Conservation (phyloP, 2,329 filamentous ascomycete species). For the Monilinia vaccinii-corymbosi region DNA sequence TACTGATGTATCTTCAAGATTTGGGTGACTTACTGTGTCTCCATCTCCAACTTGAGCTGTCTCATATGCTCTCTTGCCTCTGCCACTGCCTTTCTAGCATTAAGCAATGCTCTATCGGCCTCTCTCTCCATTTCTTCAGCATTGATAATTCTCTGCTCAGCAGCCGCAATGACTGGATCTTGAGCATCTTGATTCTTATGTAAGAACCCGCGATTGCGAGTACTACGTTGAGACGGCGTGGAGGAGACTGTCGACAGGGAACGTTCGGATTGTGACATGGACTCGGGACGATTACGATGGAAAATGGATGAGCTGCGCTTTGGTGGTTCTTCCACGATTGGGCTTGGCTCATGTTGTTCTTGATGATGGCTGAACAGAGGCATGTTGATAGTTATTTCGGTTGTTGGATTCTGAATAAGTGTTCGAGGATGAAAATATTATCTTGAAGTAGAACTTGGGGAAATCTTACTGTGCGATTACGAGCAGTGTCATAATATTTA, state of each 20-base stretch:
- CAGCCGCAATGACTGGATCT: constrained; percentile 5
- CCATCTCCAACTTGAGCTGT: not conserved
- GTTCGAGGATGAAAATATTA: not conserved
- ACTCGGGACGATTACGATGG: constrained; percentile 2
- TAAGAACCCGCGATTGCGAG: not conserved
- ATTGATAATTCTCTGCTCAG: constrained; percentile 4
- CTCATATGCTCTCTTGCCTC: constrained; percentile 7
- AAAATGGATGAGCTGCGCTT: constrained; percentile 7
- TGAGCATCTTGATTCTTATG: constrained; percentile 2
- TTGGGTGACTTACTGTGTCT: not conserved
- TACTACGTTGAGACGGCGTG: not conserved
- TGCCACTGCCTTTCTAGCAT: constrained; percentile 1
- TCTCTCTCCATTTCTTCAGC: constrained; percentile 5
- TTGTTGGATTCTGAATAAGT: not conserved
- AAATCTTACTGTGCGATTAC: not conserved
- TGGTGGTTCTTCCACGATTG: constrained; percentile 1
- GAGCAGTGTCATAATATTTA: not conserved
- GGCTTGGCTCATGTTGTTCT: not conserved
- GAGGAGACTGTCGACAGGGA: constrained; percentile 1
- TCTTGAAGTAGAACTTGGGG: not conserved
- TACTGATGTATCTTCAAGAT: not conserved
- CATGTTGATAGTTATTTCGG: not conserved
- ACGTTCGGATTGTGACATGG: constrained; percentile 3
- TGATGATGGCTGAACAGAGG: constrained; percentile 6
- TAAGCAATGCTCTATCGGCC: constrained; percentile 4